Conservation (phyloP, 140 eudicot species). For the Cichorium intybus region DNA sequence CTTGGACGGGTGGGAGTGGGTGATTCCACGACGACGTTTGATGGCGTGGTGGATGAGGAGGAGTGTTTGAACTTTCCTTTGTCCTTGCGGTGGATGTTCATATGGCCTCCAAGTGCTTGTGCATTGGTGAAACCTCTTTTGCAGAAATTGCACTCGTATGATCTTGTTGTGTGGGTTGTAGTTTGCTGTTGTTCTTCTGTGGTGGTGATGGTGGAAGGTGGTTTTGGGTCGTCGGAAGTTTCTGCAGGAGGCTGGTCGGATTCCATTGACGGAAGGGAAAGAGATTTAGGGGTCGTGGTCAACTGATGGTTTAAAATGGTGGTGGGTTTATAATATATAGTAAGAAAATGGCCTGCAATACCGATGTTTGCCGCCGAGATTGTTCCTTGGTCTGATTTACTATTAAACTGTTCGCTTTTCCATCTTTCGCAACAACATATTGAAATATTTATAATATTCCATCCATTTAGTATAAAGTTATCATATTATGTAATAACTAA, state of each 20-base stretch:
- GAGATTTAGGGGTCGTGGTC: slow-evolving; percentile 4
- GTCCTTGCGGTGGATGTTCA: slow-evolving; percentile 64
- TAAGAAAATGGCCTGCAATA: slow-evolving; percentile 28
- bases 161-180: slow-evolving; percentile 13
- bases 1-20: slow-evolving; percentile 24
- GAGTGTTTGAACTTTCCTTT: slow-evolving; percentile 44
- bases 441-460: no score
- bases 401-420: slow-evolving; percentile 10
- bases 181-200: background rate
- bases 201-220: slow-evolving; percentile 10
- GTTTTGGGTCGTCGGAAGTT: slow-evolving; percentile 22
- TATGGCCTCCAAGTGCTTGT: slow-evolving; percentile 61
- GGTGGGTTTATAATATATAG: slow-evolving; percentile 25
- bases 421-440: background rate
- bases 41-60: background rate
- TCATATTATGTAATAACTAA: no score
- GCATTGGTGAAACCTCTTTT: slow-evolving; percentile 57
- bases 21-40: background rate
- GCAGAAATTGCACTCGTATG: slow-evolving; percentile 53
- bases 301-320: slow-evolving; percentile 20
- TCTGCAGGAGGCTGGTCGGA: slow-evolving; percentile 19
- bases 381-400: background rate
- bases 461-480: no score
- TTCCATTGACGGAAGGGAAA: slow-evolving; percentile 24
- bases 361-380: background rate